These are phyloP conservation scores for Colletotrichum gigasporum DNA, from an alignment of 2,329 filamentous ascomycete species.

Conservation along the genomic window DNA sequence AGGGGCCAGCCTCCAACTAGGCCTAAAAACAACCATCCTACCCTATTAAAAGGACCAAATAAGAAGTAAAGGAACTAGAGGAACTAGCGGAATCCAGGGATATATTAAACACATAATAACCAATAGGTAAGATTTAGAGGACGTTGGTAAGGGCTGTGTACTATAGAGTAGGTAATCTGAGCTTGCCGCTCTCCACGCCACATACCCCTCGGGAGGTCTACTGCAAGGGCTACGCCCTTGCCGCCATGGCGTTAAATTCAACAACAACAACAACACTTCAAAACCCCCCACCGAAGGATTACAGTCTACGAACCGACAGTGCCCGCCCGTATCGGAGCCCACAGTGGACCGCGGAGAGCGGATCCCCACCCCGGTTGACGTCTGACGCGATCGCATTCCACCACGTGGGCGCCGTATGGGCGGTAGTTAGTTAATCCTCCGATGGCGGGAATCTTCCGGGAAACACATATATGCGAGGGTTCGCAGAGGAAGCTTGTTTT, in stretches of 20 bases:
- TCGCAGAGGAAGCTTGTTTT: background rate
- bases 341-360: background rate
- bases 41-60: too few relatives aligned
- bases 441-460: background rate
- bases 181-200: background rate
- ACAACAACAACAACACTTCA: background rate
- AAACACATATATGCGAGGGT: too few relatives aligned
- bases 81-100: too few relatives aligned
- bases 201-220: too few relatives aligned
- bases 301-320: background rate
- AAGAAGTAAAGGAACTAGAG: too few relatives aligned
- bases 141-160: too few relatives aligned
- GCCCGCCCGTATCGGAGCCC: background rate
- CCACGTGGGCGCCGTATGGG: slow-evolving; percentile 16
- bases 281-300: background rate
- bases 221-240: too few relatives aligned
- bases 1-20: too few relatives aligned
- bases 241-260: background rate
- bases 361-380: slow-evolving; percentile 18
- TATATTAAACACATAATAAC: too few relatives aligned
- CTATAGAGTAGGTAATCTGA: too few relatives aligned
- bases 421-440: background rate
- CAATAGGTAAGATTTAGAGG: too few relatives aligned
- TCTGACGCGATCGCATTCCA: slow-evolving; percentile 11
- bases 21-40: too few relatives aligned